Evolutionary conservation across 2,329 filamentous ascomycete genomes (phyloP), one percentile per base, ranked within the genome.

Genomic region (Fusarium solani-melongenae): DNA sequence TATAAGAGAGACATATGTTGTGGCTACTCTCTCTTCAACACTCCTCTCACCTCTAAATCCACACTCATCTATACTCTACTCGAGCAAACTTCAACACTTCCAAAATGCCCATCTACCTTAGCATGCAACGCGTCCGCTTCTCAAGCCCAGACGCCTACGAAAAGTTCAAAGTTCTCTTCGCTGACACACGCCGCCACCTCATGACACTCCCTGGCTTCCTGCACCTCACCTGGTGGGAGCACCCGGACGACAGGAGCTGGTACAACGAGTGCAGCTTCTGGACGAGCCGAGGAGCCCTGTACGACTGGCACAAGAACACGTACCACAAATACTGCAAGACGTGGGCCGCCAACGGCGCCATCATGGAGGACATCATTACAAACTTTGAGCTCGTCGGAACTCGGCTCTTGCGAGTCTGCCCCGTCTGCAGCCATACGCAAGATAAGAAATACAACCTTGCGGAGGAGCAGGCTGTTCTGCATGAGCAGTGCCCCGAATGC

Each of bases 351-450:
- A 74, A 74, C 11, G 66, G 68, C 3, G 73, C 65, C 38, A 76
- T 76, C 14, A 72, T 76, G 63, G 73, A 76, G 41, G 73, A 68
- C 7, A 70, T 76, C 4, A 66, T 67, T 6, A 74, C 68, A n/a
- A 76, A 75, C 31, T 76, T 67, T 15, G 68, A 76, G 61, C 73
- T 75, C 7, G 41, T 69, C 6, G 46, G 72, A 3, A 75, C 64
- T 2, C 27, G 70, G 0, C 29, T 75, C 1, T 64, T 75, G 10
- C n/a, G 57, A 2, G 64, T 75, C 1, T 75, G 67, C 9, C 64
- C 72, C 3, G 64, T 75, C 1, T 73, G 72, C 27, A 69, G 65
- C 10, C 39, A 61, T 5, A 70, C 73, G 1, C 57, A 73, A 29
- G 72, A 73, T 27, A 69, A 69, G 29, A 75, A 73, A 36, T 73